phyloP scores from a whole-genome alignment of 1,284 basidiomycete genomes.

The Moesziomyces sp. region DNA sequence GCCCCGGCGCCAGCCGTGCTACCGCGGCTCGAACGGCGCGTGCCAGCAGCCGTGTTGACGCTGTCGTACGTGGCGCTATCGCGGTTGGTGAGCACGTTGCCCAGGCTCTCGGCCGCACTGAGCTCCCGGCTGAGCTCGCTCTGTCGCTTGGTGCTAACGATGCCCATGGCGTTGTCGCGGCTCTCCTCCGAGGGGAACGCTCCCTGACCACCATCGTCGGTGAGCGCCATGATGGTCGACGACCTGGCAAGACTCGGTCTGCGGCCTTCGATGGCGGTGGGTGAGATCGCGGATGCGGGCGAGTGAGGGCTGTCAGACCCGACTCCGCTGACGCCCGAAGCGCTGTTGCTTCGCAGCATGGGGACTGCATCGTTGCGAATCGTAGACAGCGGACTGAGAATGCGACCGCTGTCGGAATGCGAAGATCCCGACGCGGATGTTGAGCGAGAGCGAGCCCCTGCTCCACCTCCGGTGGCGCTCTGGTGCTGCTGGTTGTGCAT shows the following conservation, averaged over 20 bases:
- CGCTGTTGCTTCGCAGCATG: constrained; percentile 35
- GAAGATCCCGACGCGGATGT: constrained; percentile 21
- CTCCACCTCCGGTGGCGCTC: constrained; percentile 4
- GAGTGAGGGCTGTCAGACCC: constrained; percentile 18
- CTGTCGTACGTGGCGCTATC: constrained; percentile 27
- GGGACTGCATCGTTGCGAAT: constrained; percentile 9
- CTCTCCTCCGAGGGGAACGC: constrained; percentile 37
- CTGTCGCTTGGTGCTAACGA: constrained; percentile 26
- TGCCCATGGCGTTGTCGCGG: constrained; percentile 37
- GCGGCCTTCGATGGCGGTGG: constrained; percentile 3
- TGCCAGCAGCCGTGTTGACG: constrained; percentile 31
- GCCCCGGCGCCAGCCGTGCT: constrained; percentile 17
- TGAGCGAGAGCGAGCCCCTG: constrained; percentile 17
- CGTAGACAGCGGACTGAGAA: constrained; percentile 20
- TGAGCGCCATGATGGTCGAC: constrained; percentile 21
- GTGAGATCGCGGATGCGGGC: constrained; percentile 10
- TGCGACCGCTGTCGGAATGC: constrained; percentile 6
- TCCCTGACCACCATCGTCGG: constrained; percentile 15
- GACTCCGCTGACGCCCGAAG: constrained; percentile 16
- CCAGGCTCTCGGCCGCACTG: constrained; percentile 40
- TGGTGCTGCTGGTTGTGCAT: constrained; percentile 1
- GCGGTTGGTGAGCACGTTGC: constrained; percentile 21
- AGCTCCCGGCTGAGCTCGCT: constrained; percentile 34
- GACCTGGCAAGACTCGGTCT: constrained; percentile 28
- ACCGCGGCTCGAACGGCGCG: constrained; percentile 35